Conservation (phyloP, 352 stramenopile genomes). For the Pythium oligandrum region DNA sequence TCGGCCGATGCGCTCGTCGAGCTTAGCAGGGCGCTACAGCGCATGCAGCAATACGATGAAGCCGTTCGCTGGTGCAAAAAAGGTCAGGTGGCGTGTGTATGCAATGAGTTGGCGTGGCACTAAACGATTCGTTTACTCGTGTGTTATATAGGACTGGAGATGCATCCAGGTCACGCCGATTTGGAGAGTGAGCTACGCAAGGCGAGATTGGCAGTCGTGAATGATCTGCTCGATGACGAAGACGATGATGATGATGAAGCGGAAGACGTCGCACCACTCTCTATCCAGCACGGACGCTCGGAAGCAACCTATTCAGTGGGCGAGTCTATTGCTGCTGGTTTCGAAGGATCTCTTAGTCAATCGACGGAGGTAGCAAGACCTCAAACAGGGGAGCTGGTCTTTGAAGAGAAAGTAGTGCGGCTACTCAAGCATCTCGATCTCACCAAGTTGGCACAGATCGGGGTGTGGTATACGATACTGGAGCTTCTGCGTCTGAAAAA, state of each 20-base stretch:
- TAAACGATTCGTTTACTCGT: neutral
- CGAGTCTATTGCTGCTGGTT: slow-evolving; percentile 3
- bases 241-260: slow-evolving; percentile 22
- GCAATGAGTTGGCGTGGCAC: neutral
- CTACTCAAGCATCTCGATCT: slow-evolving; percentile 55
- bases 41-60: slow-evolving; percentile 7
- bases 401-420: slow-evolving; percentile 51
- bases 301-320: no score
- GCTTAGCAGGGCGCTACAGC: slow-evolving; percentile 8
- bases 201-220: slow-evolving; percentile 51
- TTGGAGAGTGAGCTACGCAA: slow-evolving; percentile 38
- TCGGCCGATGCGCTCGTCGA: slow-evolving; percentile 7
- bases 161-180: slow-evolving; percentile 30
- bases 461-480: slow-evolving; percentile 39
- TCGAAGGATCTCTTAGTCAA: slow-evolving; percentile 4
- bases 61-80: slow-evolving; percentile 8
- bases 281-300: no score
- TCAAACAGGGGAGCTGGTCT: slow-evolving; percentile 23
- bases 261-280: neutral
- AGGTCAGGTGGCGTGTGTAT: slow-evolving; percentile 1
- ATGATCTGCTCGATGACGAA: slow-evolving; percentile 34
- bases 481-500: slow-evolving; percentile 49
- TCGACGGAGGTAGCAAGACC: neutral
- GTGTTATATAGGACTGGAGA: slow-evolving; percentile 29
- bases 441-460: slow-evolving; percentile 43